Conservation (phyloP, 306 rosid species). For the Cucumis melo region DNA sequence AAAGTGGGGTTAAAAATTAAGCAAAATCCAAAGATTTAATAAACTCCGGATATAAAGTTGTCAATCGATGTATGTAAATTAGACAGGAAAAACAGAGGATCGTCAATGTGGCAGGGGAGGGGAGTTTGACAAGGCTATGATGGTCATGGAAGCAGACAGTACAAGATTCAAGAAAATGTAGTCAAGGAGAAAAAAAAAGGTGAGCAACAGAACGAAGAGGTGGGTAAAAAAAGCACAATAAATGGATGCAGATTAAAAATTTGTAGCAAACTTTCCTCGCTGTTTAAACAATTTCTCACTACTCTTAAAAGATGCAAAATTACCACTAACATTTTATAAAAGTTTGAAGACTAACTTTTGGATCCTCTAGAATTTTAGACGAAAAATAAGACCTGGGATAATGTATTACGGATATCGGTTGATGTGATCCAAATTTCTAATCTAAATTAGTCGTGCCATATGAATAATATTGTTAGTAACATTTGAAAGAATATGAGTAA, state of each 20-base stretch:
- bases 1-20: neutral
- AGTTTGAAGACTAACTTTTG: too few species aligned
- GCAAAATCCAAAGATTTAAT: constrained; percentile 2
- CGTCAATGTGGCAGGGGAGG: neutral
- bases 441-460: too few species aligned
- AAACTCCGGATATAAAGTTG: neutral
- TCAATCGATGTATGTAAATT: neutral
- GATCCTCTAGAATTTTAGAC: too few species aligned
- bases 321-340: too few species aligned
- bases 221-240: neutral
- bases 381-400: too few species aligned
- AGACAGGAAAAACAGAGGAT: neutral
- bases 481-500: too few species aligned
- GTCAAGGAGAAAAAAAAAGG: neutral
- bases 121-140: neutral
- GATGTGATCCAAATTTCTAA: too few species aligned
- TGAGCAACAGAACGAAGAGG: neutral
- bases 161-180: neutral
- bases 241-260: neutral
- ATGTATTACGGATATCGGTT: too few species aligned
- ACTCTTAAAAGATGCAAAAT: too few species aligned
- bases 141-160: neutral
- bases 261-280: too few species aligned
- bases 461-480: too few species aligned
- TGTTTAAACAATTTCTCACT: too few species aligned